Percentiles rank a stretch among this genome's conserved stretches.
phyloP scores from a whole-genome alignment of 345 rosid species.

The Heritiera fomes region DNA sequence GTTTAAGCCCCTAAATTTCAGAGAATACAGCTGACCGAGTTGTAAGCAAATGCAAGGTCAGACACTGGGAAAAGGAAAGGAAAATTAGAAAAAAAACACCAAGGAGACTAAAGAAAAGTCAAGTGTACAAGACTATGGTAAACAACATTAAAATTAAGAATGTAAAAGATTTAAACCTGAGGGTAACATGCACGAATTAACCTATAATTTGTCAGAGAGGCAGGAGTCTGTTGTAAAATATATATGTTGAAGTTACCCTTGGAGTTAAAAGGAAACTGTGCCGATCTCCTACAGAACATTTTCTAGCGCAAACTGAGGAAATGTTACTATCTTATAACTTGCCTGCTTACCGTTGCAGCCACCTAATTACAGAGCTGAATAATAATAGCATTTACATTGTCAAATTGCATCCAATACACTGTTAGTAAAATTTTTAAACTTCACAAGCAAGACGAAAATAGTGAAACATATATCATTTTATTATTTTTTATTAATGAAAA shows the following conservation, averaged over 20 bases:
- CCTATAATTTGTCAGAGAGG: background rate
- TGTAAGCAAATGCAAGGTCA: background rate
- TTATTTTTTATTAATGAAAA: background rate
- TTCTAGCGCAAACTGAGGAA: too few species aligned
- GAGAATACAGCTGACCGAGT: background rate
- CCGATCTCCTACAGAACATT: too few species aligned
- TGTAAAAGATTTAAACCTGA: background rate
- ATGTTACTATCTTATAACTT: background rate
- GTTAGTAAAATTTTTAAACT: too few species aligned
- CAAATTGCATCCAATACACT: too few species aligned
- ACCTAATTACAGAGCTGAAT: too few species aligned
- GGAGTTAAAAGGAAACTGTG: too few species aligned
- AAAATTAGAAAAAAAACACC: background rate
- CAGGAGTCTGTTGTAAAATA: background rate
- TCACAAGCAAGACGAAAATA: too few species aligned
- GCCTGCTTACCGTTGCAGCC: slow-evolving; percentile 55
- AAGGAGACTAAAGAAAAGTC: background rate
- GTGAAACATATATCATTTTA: too few species aligned
- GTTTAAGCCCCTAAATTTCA: too few species aligned
- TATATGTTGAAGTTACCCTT: too few species aligned
- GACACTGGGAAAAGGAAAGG: too few species aligned
- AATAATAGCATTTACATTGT: too few species aligned
- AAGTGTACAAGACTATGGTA: background rate
- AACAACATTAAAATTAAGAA: background rate
- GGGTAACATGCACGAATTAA: background rate